Evolutionary conservation across 257 asterid species (phyloP).

Genomic region (Forsythia viridissima): DNA sequence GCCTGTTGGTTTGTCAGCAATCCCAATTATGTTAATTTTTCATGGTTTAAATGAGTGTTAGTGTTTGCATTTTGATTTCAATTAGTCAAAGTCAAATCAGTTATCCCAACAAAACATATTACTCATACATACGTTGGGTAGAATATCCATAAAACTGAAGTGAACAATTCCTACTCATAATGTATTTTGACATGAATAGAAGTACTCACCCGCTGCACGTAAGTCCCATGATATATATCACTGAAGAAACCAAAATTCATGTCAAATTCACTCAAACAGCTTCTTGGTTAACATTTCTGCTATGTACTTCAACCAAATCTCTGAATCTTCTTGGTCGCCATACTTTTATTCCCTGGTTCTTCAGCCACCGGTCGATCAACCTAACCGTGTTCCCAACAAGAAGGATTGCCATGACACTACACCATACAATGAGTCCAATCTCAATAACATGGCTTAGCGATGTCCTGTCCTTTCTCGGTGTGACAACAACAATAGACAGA

Average conservation of each 20-base stretch:
- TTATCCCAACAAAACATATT: too few relatives aligned
- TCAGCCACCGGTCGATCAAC: slow-evolving; percentile 35
- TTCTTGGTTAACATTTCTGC: neutral
- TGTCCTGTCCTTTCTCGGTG: slow-evolving; percentile 30
- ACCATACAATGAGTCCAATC: slow-evolving; percentile 36
- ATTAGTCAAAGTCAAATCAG: too few relatives aligned
- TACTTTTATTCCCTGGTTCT: slow-evolving; percentile 18
- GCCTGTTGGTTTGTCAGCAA: too few relatives aligned
- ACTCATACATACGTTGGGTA: too few relatives aligned
- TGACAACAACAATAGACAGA: slow-evolving; percentile 29
- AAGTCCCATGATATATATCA: neutral
- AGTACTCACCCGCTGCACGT: too few relatives aligned
- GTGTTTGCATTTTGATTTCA: too few relatives aligned
- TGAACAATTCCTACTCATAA: too few relatives aligned
- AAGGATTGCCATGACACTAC: slow-evolving; percentile 40
- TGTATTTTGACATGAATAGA: too few relatives aligned
- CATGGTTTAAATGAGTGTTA: too few relatives aligned
- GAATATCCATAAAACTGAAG: too few relatives aligned
- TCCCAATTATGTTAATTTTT: too few relatives aligned
- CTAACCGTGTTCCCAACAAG: slow-evolving; percentile 44
- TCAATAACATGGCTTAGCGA: slow-evolving; percentile 27
- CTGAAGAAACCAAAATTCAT: neutral
- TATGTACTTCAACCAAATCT: neutral
- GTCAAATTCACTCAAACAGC: slow-evolving; percentile 4
- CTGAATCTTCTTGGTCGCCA: slow-evolving; percentile 17